Evolutionary conservation across 1,284 basidiomycete genomes (phyloP).

Genomic region (Singerocomus rubriflavus): DNA sequence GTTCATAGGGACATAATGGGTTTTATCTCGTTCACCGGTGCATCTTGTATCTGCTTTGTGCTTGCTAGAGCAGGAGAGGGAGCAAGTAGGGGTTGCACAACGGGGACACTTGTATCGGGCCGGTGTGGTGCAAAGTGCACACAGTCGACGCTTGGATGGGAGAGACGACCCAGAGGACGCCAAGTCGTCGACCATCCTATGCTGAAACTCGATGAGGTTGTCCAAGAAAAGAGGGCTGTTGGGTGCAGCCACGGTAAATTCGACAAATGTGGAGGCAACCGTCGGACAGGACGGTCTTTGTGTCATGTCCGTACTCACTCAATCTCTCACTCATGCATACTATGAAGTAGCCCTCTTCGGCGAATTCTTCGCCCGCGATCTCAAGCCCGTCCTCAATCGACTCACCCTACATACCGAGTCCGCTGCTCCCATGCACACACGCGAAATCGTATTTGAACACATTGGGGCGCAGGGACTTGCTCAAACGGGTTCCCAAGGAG

Average conservation of each 20-base stretch:
- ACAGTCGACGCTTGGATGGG: constrained; percentile 7
- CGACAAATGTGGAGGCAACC: neutral
- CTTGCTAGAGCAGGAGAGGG: constrained; percentile 62
- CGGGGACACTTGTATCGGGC: constrained; percentile 76
- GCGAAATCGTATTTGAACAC: constrained; percentile 75
- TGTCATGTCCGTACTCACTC: constrained; percentile 25
- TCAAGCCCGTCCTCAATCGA: constrained; percentile 67
- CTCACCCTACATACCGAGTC: constrained; percentile 76
- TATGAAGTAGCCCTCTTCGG: constrained; percentile 79
- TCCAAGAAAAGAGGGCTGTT: neutral
- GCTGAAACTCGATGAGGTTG: neutral
- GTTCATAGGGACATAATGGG: constrained; percentile 74
- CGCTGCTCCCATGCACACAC: constrained; percentile 61
- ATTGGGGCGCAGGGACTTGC: constrained; percentile 58
- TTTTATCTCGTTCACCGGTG: constrained; percentile 71
- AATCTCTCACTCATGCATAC: constrained; percentile 49
- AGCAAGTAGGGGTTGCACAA: constrained; percentile 70
- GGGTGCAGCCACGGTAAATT: neutral
- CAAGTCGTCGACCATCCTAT: constrained; percentile 11
- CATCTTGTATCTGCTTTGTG: constrained; percentile 72
- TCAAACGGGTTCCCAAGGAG: constrained; percentile 43
- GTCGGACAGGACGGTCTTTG: neutral
- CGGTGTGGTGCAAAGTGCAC: constrained; percentile 50
- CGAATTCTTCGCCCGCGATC: constrained; percentile 63
- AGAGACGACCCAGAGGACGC: constrained; percentile 1